phyloP scores from a whole-genome alignment of 164 flowering plant species.

The Liriodendron chinense region DNA sequence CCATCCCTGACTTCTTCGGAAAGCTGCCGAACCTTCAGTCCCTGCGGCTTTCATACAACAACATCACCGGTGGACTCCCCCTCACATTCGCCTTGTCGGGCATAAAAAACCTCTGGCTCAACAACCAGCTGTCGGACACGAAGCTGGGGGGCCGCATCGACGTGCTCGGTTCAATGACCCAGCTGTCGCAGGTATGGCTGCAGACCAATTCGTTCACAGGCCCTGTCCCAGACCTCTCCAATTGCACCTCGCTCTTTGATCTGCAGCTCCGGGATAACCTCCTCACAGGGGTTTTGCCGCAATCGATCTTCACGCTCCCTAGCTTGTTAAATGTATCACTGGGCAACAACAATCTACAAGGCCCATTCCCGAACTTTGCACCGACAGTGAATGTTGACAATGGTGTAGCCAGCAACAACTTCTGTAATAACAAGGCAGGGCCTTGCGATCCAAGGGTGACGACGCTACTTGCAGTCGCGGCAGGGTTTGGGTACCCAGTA shows the following conservation, averaged over 20 bases:
- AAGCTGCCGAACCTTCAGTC: constrained; percentile 24
- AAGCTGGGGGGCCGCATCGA: constrained; percentile 35
- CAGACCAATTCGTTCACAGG: constrained; percentile 45
- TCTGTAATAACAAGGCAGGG: constrained; percentile 41
- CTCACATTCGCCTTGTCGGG: constrained; percentile 24
- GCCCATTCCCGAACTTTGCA: constrained; percentile 42
- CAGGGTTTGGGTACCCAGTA: constrained; percentile 48
- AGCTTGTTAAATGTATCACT: constrained; percentile 38
- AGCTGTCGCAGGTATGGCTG: constrained; percentile 46
- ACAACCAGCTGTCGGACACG: constrained; percentile 30
- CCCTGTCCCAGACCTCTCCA: constrained; percentile 46
- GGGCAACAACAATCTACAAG: constrained; percentile 54
- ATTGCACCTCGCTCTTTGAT: constrained; percentile 35
- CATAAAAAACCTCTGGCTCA: constrained; percentile 37
- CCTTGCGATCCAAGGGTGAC: constrained; percentile 59
- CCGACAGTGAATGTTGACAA: constrained; percentile 7
- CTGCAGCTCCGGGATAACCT: constrained; percentile 49
- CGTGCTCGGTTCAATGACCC: constrained; percentile 36
- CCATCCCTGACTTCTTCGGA: constrained; percentile 38
- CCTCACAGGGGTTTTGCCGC: constrained; percentile 44
- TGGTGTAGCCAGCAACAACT: constrained; percentile 32
- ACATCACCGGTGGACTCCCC: constrained; percentile 45
- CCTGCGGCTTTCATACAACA: constrained; percentile 48
- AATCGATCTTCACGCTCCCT: constrained; percentile 26
- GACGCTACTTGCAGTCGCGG: constrained; percentile 38